Conservation (phyloP, 176 grass and related monocot species). For the Aegilops sharonensis region DNA sequence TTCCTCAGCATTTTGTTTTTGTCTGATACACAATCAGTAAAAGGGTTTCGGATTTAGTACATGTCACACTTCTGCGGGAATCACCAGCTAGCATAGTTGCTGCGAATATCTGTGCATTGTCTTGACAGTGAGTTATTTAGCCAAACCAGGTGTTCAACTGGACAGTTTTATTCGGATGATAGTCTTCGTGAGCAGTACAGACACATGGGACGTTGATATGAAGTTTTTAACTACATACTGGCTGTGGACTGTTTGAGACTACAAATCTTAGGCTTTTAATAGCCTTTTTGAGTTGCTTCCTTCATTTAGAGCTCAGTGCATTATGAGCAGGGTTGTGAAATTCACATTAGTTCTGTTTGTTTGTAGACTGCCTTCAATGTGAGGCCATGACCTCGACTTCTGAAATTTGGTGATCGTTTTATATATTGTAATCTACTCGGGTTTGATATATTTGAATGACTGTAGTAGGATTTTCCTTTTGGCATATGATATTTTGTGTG, state of each 20-base stretch:
- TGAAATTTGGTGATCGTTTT: background rate
- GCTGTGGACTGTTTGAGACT: background rate
- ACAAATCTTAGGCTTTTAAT: conserved; percentile 20
- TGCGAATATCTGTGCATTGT: conserved; percentile 10
- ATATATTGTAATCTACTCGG: background rate
- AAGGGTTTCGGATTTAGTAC: background rate
- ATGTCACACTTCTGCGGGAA: background rate
- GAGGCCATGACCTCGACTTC: background rate
- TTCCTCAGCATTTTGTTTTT: background rate
- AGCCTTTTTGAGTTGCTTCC: background rate
- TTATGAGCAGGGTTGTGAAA: background rate
- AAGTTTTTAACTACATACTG: background rate
- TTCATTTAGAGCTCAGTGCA: background rate
- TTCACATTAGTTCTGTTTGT: background rate
- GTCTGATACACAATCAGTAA: background rate
- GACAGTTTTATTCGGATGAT: background rate
- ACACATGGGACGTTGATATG: background rate
- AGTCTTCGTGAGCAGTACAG: background rate
- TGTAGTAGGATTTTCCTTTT: background rate
- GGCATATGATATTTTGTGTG: background rate
- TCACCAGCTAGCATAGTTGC: background rate
- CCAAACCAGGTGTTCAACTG: background rate
- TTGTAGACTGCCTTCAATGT: background rate
- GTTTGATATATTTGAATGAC: background rate
- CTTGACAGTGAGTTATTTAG: background rate